Evolutionary conservation across 345 rosid genomes (phyloP).

Genomic region (Combretum micranthum): DNA sequence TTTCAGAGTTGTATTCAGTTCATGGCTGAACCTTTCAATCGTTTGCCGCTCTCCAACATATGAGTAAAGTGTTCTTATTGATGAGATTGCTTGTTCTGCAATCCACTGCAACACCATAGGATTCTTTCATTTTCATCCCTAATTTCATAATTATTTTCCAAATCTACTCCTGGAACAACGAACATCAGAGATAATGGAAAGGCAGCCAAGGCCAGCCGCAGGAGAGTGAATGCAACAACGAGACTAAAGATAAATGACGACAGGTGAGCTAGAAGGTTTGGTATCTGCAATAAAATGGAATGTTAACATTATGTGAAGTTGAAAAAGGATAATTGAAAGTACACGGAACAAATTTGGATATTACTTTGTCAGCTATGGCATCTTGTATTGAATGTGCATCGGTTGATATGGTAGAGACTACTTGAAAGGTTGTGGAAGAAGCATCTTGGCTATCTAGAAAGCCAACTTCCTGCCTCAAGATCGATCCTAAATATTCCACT

Average conservation of each 20-base stretch:
- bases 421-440: constrained; percentile 30
- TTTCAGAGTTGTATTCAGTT: constrained; percentile 30
- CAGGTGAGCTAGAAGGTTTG: constrained; percentile 29
- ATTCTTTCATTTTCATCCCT: constrained; percentile 29
- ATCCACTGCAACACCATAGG: constrained; percentile 42
- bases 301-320: not conserved
- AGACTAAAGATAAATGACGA: constrained; percentile 32
- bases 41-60: constrained; percentile 44
- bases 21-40: constrained; percentile 21
- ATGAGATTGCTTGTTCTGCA: constrained; percentile 48
- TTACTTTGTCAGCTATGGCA: constrained; percentile 40
- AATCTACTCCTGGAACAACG: constrained; percentile 30
- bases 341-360: not conserved
- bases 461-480: constrained; percentile 45
- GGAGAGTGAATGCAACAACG: constrained; percentile 33
- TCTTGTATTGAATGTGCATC: constrained; percentile 44
- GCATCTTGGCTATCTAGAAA: constrained; percentile 36
- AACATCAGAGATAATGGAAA: constrained; percentile 42
- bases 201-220: constrained; percentile 40
- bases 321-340: not conserved
- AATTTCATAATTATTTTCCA: constrained; percentile 34
- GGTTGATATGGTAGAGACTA: constrained; percentile 34
- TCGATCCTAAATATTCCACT: constrained; percentile 34
- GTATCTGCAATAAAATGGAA: constrained; percentile 26
- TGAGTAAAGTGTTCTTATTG: constrained; percentile 43